Conservation (phyloP, 2,329 filamentous ascomycete species). For the Venturia carpophila region DNA sequence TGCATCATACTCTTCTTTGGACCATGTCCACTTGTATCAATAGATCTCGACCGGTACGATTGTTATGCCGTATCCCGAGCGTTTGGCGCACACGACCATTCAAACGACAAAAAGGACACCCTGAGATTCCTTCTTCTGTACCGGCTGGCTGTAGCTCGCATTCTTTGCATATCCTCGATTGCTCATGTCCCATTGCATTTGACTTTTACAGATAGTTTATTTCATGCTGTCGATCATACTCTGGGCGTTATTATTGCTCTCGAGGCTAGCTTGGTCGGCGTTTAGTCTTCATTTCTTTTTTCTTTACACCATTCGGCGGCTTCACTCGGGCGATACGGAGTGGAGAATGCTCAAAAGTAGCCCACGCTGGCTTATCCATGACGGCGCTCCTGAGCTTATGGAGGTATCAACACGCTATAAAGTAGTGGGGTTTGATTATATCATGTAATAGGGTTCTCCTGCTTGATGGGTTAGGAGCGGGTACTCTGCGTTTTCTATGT, state of each 20-base stretch:
- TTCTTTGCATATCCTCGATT: not conserved
- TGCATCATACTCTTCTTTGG: not conserved
- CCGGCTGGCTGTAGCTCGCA: not conserved
- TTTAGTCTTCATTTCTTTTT: not conserved
- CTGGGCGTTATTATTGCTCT: conserved; percentile 7
- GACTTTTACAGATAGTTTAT: not conserved
- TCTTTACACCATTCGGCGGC: not conserved
- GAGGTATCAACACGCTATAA: not conserved
- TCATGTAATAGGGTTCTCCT: not conserved
- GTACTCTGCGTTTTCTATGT: not conserved
- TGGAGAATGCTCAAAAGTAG: not conserved
- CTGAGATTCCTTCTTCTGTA: not conserved
- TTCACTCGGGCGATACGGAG: not conserved
- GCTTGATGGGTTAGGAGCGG: not conserved
- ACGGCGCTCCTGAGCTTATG: not conserved
- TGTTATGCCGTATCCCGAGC: not conserved
- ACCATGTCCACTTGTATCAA: not conserved
- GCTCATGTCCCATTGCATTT: not conserved
- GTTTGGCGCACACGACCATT: not conserved
- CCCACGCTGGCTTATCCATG: not conserved
- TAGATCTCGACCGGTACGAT: conserved; percentile 9
- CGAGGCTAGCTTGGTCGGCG: not conserved
- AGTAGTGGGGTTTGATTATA: not conserved
- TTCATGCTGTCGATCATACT: not conserved
- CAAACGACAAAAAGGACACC: not conserved